These are phyloP conservation scores for Spathaspora hagerdaliae DNA, from an alignment of 805 yeast species.

Conservation along the genomic window DNA sequence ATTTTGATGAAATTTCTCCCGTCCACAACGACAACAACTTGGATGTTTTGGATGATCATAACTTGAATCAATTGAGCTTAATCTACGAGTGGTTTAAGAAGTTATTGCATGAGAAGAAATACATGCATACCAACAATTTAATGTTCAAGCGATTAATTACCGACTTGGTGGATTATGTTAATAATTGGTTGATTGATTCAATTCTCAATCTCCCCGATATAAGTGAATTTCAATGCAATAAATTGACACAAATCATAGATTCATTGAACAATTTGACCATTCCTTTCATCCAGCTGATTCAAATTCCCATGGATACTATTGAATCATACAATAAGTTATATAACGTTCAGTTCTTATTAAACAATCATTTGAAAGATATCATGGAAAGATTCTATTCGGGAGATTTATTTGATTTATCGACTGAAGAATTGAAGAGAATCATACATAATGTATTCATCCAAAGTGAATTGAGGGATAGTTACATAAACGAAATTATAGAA, in stretches of 20 bases:
- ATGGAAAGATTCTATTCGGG: slow-evolving; percentile 50
- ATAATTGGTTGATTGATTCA: slow-evolving; percentile 23
- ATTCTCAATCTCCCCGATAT: slow-evolving; percentile 26
- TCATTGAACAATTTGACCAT: slow-evolving; percentile 18
- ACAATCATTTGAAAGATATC: slow-evolving; percentile 41
- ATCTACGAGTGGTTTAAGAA: slow-evolving; percentile 21
- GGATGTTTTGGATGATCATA: slow-evolving; percentile 16
- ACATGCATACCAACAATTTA: slow-evolving; percentile 21
- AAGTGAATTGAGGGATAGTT: slow-evolving; percentile 41
- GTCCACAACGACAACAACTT: slow-evolving; percentile 6
- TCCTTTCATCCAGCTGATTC: slow-evolving; percentile 13
- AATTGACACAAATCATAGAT: slow-evolving; percentile 24
- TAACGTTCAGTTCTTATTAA: slow-evolving; percentile 30
- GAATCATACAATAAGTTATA: slow-evolving; percentile 23
- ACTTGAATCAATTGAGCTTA: slow-evolving; percentile 14
- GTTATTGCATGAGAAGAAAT: slow-evolving; percentile 15
- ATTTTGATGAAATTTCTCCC: slow-evolving; percentile 1
- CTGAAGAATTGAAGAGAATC: slow-evolving; percentile 41
- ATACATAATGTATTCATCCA: slow-evolving; percentile 43
- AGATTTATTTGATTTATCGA: slow-evolving; percentile 44
- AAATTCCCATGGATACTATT: slow-evolving; percentile 13
- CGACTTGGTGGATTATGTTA: slow-evolving; percentile 24
- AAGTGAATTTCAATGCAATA: slow-evolving; percentile 31
- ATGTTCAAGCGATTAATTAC: slow-evolving; percentile 24
- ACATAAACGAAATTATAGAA: slow-evolving; percentile 44